A percentile compares a stretch with the other conserved stretches of the same genome.
Conservation (phyloP, 2,329 filamentous ascomycete genomes). For the Colletotrichum tamarilloi region DNA sequence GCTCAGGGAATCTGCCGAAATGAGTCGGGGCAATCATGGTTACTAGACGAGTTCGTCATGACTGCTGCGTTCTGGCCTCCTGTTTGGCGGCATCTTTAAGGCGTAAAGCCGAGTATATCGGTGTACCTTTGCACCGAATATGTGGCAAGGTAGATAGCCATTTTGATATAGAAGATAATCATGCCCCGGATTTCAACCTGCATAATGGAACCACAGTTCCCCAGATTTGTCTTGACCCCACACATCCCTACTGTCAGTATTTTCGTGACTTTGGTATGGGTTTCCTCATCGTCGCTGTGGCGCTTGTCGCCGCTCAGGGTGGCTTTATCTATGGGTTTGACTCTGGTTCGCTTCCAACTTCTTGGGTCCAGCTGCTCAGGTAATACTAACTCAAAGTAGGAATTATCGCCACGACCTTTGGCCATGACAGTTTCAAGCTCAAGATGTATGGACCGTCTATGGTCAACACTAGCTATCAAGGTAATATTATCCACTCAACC, state of each 20-base stretch:
- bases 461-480: conserved; percentile 9
- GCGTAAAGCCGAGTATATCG: not conserved
- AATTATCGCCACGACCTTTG: conserved; percentile 33
- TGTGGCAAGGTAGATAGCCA: not conserved
- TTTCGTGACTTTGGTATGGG: not conserved
- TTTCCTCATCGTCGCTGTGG: not conserved
- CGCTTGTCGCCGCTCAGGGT: not conserved
- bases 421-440: conserved; percentile 29
- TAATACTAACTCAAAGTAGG: not conserved
- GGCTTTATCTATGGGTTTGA: not conserved
- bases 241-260: not conserved
- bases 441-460: conserved; percentile 32
- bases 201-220: not conserved
- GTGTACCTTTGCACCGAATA: not conserved
- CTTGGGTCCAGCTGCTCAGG: not conserved
- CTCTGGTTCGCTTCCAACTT: not conserved
- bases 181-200: not conserved
- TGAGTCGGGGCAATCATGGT: not conserved
- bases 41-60: not conserved
- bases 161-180: not conserved
- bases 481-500: not conserved
- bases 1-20: not conserved
- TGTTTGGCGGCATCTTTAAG: not conserved
- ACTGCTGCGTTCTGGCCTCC: not conserved
- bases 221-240: not conserved